Evolutionary conservation across 129 eudicot species (phyloP).

Genomic region (Dittrichia graveolens): DNA sequence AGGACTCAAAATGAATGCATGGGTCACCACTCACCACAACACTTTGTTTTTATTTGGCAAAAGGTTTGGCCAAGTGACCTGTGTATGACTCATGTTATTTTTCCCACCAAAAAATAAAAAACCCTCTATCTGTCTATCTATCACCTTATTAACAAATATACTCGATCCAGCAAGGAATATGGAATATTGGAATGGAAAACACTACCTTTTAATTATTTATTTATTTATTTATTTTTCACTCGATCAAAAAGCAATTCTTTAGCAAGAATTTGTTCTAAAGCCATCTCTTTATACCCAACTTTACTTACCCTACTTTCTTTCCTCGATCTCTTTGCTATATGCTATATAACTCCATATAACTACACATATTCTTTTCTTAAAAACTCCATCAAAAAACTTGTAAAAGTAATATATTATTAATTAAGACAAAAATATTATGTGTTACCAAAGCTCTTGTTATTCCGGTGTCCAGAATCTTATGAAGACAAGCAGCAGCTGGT

Average conservation of each 20-base stretch:
- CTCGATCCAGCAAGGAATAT: not conserved
- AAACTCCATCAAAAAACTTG: constrained; percentile 24
- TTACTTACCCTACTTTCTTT: constrained; percentile 47
- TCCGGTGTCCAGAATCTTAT: constrained; percentile 22
- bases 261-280: constrained; percentile 49
- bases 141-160: constrained; percentile 32
- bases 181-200: constrained; percentile 19
- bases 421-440: too few species aligned
- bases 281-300: constrained; percentile 48
- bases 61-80: constrained; percentile 42
- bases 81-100: constrained; percentile 35
- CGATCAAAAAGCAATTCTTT: constrained; percentile 55
- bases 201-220: constrained; percentile 12
- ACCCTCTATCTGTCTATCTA: not conserved
- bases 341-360: constrained; percentile 31
- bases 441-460: constrained; percentile 44
- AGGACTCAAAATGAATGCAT: constrained; percentile 4
- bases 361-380: constrained; percentile 37
- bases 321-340: constrained; percentile 35
- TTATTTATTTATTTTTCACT: not conserved
- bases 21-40: constrained; percentile 34
- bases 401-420: too few species aligned
- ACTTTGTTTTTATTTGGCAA: constrained; percentile 23
- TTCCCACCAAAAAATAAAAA: constrained; percentile 19
- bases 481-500: constrained; percentile 17